Evolutionary conservation across 2,329 filamentous ascomycete genomes (phyloP), one percentile per base, ranked within the genome.

Genomic region (Eutypa lata): DNA sequence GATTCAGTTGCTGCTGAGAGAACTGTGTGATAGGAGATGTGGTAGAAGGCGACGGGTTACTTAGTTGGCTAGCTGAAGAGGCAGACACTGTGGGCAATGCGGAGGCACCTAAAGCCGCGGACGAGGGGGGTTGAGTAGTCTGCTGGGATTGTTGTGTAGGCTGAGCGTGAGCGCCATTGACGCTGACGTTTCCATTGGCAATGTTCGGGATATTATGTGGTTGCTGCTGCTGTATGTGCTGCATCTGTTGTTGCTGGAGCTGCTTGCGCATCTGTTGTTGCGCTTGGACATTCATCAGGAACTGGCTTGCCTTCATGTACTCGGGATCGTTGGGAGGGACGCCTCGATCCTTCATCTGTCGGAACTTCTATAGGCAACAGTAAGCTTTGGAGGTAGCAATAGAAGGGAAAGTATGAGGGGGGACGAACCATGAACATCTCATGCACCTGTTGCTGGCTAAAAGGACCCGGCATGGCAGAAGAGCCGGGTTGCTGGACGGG

Each of bases 321-420:
- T 97, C 92, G 45, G 93, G 93, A 65, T 97, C 91, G 52, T 81
- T 88, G 52, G 86, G 81, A 40, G 90, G 84, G 22, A 95, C 87
- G 61, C 92, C 92, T 64, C 87, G 81, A 52, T 89, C 83, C 73
- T 93, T 94, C 89, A 97, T 91, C 70, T 90, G 84, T 67, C 89
- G 88, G 60, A 89, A 94, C 81, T 90, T 91, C 92, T 97, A 65
- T 48, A 46, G 37, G 51, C 4, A 35, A 47, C 46, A 54, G 71
- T 79, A 66, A 81, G 68, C 55, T 57, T 44, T 31, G 31, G 50
- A 50, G 19, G 35, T 2, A 37, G 18, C 22, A 22, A 40, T 5
- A 26, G 22, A 31, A 21, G 38, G n/a, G 47, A 13, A 47, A 57
- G 40, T 24, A 37, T 49, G 40, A 19, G 38, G 31, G 38, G 22